Base-by-base conservation (phyloP, 768 basidiomycete genomes). In the Mycena venus region DNA sequence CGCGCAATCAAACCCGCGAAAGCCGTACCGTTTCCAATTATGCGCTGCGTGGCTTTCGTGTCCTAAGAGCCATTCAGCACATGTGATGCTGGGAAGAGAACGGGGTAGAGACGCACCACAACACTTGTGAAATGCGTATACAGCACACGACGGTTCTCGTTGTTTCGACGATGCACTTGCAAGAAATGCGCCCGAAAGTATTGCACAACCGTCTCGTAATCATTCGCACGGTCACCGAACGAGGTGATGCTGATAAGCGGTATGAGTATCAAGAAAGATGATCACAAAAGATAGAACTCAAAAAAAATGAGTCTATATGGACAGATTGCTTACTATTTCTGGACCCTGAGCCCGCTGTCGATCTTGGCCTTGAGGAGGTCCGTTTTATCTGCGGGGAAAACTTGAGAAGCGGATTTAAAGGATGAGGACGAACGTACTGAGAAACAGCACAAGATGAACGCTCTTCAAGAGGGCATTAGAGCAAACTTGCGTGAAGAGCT, bases 171-270 rank as follows among this genome's bases (percentile, higher is more conserved):
- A 81, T 95, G 94, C 21, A 94, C 92, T 82, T 96, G 94, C 72
- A 94, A 84, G 84, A 96, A 96, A 78, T 96, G 95, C 40, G 94
- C 93, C 12, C 94, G 92, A 90, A 96, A 96, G 83, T 96, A 96
- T 79, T 93, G 91, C 51, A 95, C 91, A 25, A 95, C 94, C 6
- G 92, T 91, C 70, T 95, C 93, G 78, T 92, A 95, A 78, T 93
- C 93, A 80, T 96, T 96, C n/a, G 90, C 83, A 47, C 95, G 91
- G 75, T 94, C 91, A 31, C 93, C 93, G 75, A 92, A 95, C 8
- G 95, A 95, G 38, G 95, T 91, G 78, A 95, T 95, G 80, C 94
- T 95, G 75, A 68, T 69, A 29, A 44, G 12, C 23, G 55, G n/a
- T n/a, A 59, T 27, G 42, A 70, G 53, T 72, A 75, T 61, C 25